Conservation (phyloP, 805 yeast species). For the Pichia exigua region DNA sequence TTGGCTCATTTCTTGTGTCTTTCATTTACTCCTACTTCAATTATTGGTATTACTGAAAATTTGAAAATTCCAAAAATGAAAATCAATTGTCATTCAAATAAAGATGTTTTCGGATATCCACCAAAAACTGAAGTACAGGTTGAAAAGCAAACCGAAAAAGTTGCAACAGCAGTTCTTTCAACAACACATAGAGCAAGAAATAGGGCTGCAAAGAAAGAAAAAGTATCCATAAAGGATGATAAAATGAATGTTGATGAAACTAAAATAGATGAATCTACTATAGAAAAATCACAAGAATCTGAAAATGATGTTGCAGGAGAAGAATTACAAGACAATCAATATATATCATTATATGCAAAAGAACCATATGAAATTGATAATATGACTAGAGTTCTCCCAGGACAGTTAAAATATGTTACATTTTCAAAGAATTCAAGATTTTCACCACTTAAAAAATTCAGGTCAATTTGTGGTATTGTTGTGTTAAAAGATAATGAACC, state of each 20-base stretch:
- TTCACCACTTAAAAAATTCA: slow-evolving; percentile 73
- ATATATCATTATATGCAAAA: slow-evolving; percentile 43
- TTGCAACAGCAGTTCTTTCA: slow-evolving; percentile 87
- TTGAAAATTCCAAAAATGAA: slow-evolving; percentile 80
- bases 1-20: slow-evolving; percentile 85
- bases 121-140: slow-evolving; percentile 75
- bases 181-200: slow-evolving; percentile 93
- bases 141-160: slow-evolving; percentile 78
- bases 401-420: slow-evolving; percentile 76
- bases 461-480: slow-evolving; percentile 61
- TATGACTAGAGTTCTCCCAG: slow-evolving; percentile 82
- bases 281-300: slow-evolving; percentile 17
- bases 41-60: slow-evolving; percentile 80
- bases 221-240: slow-evolving; percentile 41
- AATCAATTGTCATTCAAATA: slow-evolving; percentile 72
- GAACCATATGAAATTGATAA: slow-evolving; percentile 67
- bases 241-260: slow-evolving; percentile 35
- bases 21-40: slow-evolving; percentile 87
- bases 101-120: slow-evolving; percentile 80
- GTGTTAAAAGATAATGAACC: slow-evolving; percentile 61
- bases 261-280: slow-evolving; percentile 22
- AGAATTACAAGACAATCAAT: slow-evolving; percentile 25
- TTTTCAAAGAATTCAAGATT: slow-evolving; percentile 70
- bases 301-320: slow-evolving; percentile 16
- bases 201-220: slow-evolving; percentile 51